Base-by-base conservation (phyloP, 2,329 filamentous ascomycete species). In the Epichloe sibirici region DNA sequence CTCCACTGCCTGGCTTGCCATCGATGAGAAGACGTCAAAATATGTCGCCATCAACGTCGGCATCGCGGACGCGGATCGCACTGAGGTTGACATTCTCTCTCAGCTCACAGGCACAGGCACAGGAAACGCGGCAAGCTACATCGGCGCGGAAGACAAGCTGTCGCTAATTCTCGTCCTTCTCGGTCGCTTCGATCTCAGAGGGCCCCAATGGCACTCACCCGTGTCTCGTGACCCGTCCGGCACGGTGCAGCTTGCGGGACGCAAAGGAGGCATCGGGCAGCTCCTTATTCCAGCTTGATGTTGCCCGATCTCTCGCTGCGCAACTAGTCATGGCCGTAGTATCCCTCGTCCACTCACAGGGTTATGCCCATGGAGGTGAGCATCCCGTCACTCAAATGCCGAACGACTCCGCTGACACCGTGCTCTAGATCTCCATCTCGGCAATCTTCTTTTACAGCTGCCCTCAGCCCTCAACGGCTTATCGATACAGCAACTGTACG, bases 11-110 rank as follows among this genome's bases (percentile, higher is more conserved):
- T 31, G 28, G 28, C 65, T 74, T 46, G 70, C 66, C 21, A 57
- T 62, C 21, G 69, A 73, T 2, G 38, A 61, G 13, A 48, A 40
- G 34, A 50, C 44, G 13, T 17, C 51, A 1, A 56, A 43, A 52
- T 67, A 66, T 55, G 64, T 68, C 15, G 66, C 66, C 6, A 46
- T 69, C n/a, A 70, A 70, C 55, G 57, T 64, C 13, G 60, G 62
- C 50, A 63, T 57, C 0, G 62, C 65, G 8, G 59, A 67, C 42
- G 45, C 57, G 48, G 49, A 53, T 45, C 46, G 45, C 5, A 43
- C 44, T 3, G 65, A 67, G 35, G 38, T 54, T 5, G 55, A 63
- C 25, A 50, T 62, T 23, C 60, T 70, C 34, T 34, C 57, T 15
- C 35, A 52, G 28, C 25, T 52, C 28, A 9, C 28, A 17, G 42